These are phyloP conservation scores for Paramecium sonneborni DNA, from an alignment of 73 alveolate species.

Conservation along the genomic window DNA sequence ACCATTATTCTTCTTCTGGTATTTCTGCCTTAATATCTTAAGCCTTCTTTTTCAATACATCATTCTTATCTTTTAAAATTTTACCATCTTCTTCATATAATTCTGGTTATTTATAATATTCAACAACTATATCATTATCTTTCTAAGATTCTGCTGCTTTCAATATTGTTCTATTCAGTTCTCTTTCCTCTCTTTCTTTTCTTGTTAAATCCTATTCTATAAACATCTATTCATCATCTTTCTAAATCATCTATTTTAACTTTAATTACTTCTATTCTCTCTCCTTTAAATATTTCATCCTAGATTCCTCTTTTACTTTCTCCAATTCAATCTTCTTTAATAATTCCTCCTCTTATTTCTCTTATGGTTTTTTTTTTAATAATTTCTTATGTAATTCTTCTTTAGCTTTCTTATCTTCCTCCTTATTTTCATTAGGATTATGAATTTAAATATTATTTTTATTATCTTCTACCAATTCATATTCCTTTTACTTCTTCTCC, in stretches of 20 bases:
- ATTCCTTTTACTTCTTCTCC: conserved; percentile 51
- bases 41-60: conserved; percentile 71
- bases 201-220: conserved; percentile 84
- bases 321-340: conserved; percentile 71
- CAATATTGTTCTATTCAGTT: conserved; percentile 78
- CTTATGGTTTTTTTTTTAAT: conserved; percentile 35
- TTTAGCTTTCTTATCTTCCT: conserved; percentile 75
- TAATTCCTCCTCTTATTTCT: conserved; percentile 13
- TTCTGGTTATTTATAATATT: conserved; percentile 77
- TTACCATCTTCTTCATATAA: conserved; percentile 80
- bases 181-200: conserved; percentile 80
- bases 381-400: conserved; percentile 71
- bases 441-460: not conserved
- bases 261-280: conserved; percentile 93
- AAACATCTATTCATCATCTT: conserved; percentile 88
- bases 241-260: conserved; percentile 82
- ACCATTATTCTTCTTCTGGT: conserved; percentile 96
- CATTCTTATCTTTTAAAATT: conserved; percentile 20
- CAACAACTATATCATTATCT: conserved; percentile 70
- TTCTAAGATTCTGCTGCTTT: conserved; percentile 75
- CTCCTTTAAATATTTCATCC: conserved; percentile 87
- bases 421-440: conserved; percentile 59
- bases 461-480: conserved; percentile 42
- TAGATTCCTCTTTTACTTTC: conserved; percentile 83
- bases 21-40: conserved; percentile 70